phyloP scores from a whole-genome alignment of 345 rosid species.

The Lumnitzera racemosa region DNA sequence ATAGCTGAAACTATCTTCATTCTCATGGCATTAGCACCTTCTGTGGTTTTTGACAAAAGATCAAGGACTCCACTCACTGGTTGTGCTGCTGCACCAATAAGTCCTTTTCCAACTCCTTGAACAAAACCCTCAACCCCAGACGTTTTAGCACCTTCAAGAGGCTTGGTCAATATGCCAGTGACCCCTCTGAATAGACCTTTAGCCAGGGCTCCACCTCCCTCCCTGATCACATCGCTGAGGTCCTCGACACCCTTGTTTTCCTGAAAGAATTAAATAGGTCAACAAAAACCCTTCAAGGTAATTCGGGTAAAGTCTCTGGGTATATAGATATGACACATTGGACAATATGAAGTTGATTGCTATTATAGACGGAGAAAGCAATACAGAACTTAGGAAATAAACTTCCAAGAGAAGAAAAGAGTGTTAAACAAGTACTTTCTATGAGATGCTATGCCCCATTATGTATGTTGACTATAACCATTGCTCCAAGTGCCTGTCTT shows the following conservation, averaged over 20 bases:
- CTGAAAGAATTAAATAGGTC: constrained; percentile 25
- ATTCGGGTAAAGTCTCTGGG: too few relatives aligned
- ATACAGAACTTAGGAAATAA: not conserved
- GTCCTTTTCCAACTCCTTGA: constrained; percentile 97
- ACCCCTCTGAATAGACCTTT: constrained; percentile 98
- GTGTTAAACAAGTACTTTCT: too few relatives aligned
- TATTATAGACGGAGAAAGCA: too few relatives aligned
- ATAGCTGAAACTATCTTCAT: constrained; percentile 95
- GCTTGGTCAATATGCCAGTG: constrained; percentile 94
- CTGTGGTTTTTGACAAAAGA: constrained; percentile 96
- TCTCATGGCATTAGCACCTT: constrained; percentile 99
- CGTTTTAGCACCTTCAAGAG: constrained; percentile 94
- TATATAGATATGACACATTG: too few relatives aligned
- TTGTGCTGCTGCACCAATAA: constrained; percentile 98
- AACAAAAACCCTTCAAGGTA: not conserved
- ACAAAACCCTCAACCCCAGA: constrained; percentile 98
- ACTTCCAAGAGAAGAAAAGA: not conserved
- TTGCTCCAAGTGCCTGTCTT: too few relatives aligned
- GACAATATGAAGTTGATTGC: too few relatives aligned
- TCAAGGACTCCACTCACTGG: constrained; percentile 98
- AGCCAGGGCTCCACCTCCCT: constrained; percentile 98
- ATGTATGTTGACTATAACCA: too few relatives aligned
- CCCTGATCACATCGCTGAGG: constrained; percentile 90
- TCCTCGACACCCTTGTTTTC: constrained; percentile 96
- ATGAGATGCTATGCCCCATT: too few relatives aligned